Evolutionary conservation across 306 rosid genomes (phyloP).

Genomic region (Carpinus viminea): DNA sequence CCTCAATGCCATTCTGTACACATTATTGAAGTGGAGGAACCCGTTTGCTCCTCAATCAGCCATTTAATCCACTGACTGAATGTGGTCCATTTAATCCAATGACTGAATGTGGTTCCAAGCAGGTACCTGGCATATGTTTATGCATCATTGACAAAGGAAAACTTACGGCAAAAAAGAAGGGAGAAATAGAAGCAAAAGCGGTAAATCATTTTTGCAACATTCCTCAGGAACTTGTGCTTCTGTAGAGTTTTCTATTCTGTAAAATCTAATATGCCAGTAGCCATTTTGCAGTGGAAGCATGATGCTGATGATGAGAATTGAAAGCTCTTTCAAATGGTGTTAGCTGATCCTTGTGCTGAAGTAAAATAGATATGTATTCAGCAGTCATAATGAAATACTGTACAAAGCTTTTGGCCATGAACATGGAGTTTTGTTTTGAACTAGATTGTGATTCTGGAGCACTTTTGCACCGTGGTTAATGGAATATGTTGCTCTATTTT

Average conservation of each 20-base stretch:
- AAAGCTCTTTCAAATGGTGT: neutral
- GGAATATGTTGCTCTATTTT: neutral
- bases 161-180: conserved; percentile 23
- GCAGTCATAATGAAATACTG: too few relatives aligned
- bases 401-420: neutral
- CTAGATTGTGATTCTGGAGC: neutral
- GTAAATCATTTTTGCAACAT: neutral
- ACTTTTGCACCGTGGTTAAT: neutral
- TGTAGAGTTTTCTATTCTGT: neutral
- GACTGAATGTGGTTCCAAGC: conserved; percentile 74
- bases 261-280: neutral
- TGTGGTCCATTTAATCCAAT: too few relatives aligned
- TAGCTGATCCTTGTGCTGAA: neutral
- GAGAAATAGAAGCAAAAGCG: neutral
- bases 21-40: conserved; percentile 38
- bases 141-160: conserved; percentile 18
- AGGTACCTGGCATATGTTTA: conserved; percentile 27
- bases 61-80: conserved; percentile 38
- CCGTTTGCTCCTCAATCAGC: conserved; percentile 68
- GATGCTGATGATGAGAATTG: neutral
- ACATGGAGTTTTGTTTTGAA: neutral
- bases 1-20: conserved; percentile 42
- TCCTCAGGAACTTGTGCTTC: conserved; percentile 25
- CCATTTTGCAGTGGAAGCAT: neutral
- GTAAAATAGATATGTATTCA: too few relatives aligned